Conservation (phyloP, 2,329 filamentous ascomycete genomes). For the Coniochaeta pulveracea region DNA sequence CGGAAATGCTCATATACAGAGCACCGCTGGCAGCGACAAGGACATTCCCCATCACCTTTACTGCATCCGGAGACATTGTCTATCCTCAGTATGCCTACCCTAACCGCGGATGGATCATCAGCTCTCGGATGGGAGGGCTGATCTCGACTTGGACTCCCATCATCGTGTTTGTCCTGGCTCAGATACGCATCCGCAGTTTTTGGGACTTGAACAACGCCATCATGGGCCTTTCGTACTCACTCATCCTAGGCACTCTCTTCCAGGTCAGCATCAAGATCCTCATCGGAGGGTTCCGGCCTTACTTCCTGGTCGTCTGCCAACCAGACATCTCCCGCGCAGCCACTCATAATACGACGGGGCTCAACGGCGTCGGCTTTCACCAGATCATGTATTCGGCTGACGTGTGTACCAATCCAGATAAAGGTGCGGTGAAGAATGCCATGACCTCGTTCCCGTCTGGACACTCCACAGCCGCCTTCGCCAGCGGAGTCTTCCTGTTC, state of each 20-base stretch:
- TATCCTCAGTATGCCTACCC: conserved; percentile 55
- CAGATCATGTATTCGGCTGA: conserved; percentile 52
- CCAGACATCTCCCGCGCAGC: conserved; percentile 35
- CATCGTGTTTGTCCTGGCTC: conserved; percentile 49
- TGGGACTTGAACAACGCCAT: conserved; percentile 63
- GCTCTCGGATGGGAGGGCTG: conserved; percentile 45
- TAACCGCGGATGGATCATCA: conserved; percentile 48
- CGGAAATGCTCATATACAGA: conserved; percentile 29
- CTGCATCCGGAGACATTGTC: conserved; percentile 46
- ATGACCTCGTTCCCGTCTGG: conserved; percentile 59
- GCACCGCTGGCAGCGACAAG: conserved; percentile 42
- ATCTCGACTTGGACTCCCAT: conserved; percentile 51
- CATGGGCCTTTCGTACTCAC: conserved; percentile 56
- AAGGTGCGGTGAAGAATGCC: conserved; percentile 43
- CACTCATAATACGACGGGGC: conserved; percentile 26
- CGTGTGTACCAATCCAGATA: conserved; percentile 46
- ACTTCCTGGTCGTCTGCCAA: conserved; percentile 56
- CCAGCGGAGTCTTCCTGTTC: conserved; percentile 51
- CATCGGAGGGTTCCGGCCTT: conserved; percentile 61
- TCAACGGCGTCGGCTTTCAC: conserved; percentile 37
- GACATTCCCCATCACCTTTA: conserved; percentile 51
- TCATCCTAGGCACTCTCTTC: conserved; percentile 63
- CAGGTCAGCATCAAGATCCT: conserved; percentile 69
- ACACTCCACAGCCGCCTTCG: conserved; percentile 54
- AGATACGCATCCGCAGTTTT: conserved; percentile 57